These are phyloP conservation scores for Citrullus amarus DNA, from an alignment of 306 rosid genomes.

Conservation along the genomic window DNA sequence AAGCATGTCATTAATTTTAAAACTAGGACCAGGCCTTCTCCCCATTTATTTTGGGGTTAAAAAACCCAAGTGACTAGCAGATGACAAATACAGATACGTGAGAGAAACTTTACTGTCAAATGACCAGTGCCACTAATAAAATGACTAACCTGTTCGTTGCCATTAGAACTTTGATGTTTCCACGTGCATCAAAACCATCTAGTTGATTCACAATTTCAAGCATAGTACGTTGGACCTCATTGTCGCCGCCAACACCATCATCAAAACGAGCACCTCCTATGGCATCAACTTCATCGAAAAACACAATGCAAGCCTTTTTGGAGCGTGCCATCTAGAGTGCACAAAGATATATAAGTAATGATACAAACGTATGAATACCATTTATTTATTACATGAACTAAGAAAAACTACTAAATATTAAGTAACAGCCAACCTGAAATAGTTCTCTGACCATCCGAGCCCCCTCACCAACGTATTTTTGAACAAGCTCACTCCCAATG, in stretches of 20 bases:
- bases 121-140: not conserved
- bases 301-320: slow-evolving; percentile 92
- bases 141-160: slow-evolving; percentile 78
- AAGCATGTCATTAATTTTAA: not conserved
- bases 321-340: slow-evolving; percentile 88
- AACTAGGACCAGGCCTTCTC: not conserved
- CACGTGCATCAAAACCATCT: slow-evolving; percentile 97
- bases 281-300: slow-evolving; percentile 97
- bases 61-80: not conserved
- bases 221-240: slow-evolving; percentile 96
- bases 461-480: slow-evolving; percentile 97
- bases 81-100: not conserved
- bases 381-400: not conserved
- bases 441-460: slow-evolving; percentile 98
- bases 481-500: slow-evolving; percentile 98
- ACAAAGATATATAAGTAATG: not conserved
- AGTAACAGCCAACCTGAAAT: slow-evolving; percentile 50
- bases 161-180: slow-evolving; percentile 95
- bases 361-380: not conserved
- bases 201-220: slow-evolving; percentile 98
- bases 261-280: slow-evolving; percentile 99
- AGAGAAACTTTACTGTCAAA: not conserved
- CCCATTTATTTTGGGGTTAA: not conserved
- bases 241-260: slow-evolving; percentile 97
- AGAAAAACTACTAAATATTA: not conserved